A percentile compares a stretch with the other conserved stretches of the same genome.
These are phyloP conservation scores for Colletotrichum orchidophilum DNA, from an alignment of 2,329 filamentous ascomycete genomes.

Conservation along the genomic window DNA sequence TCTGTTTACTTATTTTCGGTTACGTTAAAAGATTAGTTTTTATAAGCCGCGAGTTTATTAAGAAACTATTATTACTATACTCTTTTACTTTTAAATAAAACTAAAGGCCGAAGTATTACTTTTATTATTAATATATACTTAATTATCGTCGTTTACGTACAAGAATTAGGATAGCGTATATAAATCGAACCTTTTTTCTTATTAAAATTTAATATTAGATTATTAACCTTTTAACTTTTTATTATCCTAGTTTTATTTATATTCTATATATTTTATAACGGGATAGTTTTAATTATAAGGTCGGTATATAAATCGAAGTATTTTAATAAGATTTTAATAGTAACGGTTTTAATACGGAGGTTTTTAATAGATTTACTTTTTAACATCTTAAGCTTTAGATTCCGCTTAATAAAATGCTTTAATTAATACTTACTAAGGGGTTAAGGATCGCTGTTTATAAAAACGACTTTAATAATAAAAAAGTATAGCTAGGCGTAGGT, in stretches of 20 bases:
- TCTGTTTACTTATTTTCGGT: neutral
- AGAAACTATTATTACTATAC: neutral
- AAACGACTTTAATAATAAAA: no score
- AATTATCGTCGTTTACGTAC: no score
- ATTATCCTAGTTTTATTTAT: conserved; percentile 14
- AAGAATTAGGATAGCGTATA: no score
- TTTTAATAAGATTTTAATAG: neutral
- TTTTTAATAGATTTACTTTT: neutral
- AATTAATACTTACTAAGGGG: neutral
- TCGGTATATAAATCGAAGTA: neutral
- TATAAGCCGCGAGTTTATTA: neutral
- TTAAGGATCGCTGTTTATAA: neutral
- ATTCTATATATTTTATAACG: conserved; percentile 10
- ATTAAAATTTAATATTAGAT: neutral
- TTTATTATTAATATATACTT: neutral
- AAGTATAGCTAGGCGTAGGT: no score
- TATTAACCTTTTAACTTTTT: neutral
- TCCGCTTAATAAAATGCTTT: neutral
- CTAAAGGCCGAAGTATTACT: neutral
- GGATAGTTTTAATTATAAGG: neutral
- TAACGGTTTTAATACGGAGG: neutral
- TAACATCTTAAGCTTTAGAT: neutral
- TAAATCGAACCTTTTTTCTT: no score
- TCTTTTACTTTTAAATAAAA: neutral
- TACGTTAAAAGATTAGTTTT: neutral